Conservation (phyloP, 768 basidiomycete species). For the Panellus pusillus region DNA sequence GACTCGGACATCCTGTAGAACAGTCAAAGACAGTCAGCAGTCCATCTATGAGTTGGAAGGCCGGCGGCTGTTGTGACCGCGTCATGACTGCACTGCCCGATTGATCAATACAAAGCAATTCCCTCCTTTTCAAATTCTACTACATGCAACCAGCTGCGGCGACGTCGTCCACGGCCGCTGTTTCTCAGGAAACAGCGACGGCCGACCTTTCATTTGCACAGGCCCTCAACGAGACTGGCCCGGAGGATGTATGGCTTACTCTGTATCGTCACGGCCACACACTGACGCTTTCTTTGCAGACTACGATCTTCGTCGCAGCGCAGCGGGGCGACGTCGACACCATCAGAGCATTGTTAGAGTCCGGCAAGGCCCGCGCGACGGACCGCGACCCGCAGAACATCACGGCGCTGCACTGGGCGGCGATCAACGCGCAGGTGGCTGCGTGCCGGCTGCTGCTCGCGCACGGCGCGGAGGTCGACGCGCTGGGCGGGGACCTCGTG, state of each 20-base stretch:
- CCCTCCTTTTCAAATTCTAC: too few relatives aligned
- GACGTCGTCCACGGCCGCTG: conserved; percentile 10
- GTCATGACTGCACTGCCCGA: too few relatives aligned
- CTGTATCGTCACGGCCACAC: background rate
- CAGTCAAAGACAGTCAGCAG: too few relatives aligned
- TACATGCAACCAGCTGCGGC: conserved; percentile 10
- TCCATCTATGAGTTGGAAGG: too few relatives aligned
- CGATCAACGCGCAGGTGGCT: conserved; percentile 92
- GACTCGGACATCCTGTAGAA: too few relatives aligned
- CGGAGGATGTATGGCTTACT: conserved; percentile 13
- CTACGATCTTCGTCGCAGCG: conserved; percentile 78
- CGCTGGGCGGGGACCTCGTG: conserved; percentile 88
- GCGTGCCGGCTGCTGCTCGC: conserved; percentile 87
- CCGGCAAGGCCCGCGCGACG: conserved; percentile 66
- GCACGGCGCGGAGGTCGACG: conserved; percentile 93
- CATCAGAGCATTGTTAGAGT: conserved; percentile 67
- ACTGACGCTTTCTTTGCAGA: conserved; percentile 30
- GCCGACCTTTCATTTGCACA: conserved; percentile 18
- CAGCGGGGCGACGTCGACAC: conserved; percentile 80
- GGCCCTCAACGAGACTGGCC: conserved; percentile 12
- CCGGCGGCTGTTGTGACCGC: too few relatives aligned
- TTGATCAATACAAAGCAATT: too few relatives aligned
- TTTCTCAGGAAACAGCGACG: conserved; percentile 12
- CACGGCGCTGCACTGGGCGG: conserved; percentile 96
- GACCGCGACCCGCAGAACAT: conserved; percentile 90